These are phyloP conservation scores for Cordyceps militaris DNA, from an alignment of 2,329 filamentous ascomycete species.

Conservation along the genomic window DNA sequence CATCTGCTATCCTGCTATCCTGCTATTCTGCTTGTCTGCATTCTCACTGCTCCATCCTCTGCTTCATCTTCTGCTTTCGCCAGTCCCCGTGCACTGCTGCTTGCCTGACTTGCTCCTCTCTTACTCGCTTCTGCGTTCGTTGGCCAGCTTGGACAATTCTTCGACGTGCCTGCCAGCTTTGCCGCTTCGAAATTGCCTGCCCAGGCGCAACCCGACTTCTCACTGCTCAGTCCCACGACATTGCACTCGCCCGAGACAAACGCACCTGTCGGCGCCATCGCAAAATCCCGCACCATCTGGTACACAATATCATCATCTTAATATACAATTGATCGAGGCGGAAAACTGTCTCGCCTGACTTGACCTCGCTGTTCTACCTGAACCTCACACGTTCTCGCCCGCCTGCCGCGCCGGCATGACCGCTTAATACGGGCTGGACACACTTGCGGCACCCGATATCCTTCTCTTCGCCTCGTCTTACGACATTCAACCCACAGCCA, in stretches of 20 bases:
- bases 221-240: not conserved
- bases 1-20: no score
- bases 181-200: not conserved
- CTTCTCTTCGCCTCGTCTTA: not conserved
- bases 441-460: not conserved
- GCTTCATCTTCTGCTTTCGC: not conserved
- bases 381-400: not conserved
- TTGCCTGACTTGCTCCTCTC: not conserved
- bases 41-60: not conserved
- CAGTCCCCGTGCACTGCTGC: not conserved
- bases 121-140: not conserved
- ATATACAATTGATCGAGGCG: slow-evolving; percentile 1
- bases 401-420: slow-evolving; percentile 1
- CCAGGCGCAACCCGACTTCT: not conserved
- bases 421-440: not conserved
- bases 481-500: not conserved
- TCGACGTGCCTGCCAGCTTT: not conserved
- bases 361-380: not conserved
- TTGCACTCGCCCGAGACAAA: slow-evolving; percentile 9
- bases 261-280: not conserved
- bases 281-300: slow-evolving; percentile 1
- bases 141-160: not conserved
- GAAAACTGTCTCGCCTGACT: not conserved
- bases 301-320: slow-evolving; percentile 10
- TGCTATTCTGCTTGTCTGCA: no score